Percentiles rank a stretch among this genome's conserved stretches.
These are phyloP conservation scores for Halenospora varia DNA, from an alignment of 495 filamentous ascomycete species.

Conservation along the genomic window DNA sequence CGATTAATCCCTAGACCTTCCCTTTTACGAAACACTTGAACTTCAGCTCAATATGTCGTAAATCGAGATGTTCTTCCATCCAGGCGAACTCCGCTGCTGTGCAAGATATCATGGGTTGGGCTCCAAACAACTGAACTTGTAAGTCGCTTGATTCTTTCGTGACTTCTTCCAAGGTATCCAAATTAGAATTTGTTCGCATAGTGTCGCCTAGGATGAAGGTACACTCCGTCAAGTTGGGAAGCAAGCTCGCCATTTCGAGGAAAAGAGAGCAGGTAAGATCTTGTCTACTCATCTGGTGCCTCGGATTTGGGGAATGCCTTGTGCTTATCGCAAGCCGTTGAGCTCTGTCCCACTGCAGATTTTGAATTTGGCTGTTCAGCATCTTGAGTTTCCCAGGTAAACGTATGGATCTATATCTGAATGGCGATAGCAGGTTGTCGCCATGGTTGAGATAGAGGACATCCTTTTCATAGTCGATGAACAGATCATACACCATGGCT, in stretches of 20 bases:
- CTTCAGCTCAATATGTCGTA: no score
- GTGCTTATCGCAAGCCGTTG: not conserved
- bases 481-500: not conserved
- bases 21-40: no score
- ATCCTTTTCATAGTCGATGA: not conserved
- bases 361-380: not conserved
- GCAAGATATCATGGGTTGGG: no score
- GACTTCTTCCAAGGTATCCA: no score
- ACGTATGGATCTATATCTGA: not conserved
- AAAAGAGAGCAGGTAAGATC: not conserved
- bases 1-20: no score
- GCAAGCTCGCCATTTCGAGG: not conserved
- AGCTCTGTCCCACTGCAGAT: not conserved
- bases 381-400: not conserved
- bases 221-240: not conserved
- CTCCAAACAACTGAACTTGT: no score
- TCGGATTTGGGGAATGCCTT: not conserved
- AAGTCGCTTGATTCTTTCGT: no score
- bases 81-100: no score
- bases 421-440: not conserved
- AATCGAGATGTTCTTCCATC: no score
- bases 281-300: not conserved
- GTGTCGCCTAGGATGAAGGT: not conserved
- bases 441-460: not conserved
- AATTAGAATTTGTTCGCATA: no score